Percentiles rank a stretch among this genome's conserved stretches.
These are phyloP conservation scores for Filosporella fistucella DNA, from an alignment of 495 filamentous ascomycete genomes.

Conservation along the genomic window DNA sequence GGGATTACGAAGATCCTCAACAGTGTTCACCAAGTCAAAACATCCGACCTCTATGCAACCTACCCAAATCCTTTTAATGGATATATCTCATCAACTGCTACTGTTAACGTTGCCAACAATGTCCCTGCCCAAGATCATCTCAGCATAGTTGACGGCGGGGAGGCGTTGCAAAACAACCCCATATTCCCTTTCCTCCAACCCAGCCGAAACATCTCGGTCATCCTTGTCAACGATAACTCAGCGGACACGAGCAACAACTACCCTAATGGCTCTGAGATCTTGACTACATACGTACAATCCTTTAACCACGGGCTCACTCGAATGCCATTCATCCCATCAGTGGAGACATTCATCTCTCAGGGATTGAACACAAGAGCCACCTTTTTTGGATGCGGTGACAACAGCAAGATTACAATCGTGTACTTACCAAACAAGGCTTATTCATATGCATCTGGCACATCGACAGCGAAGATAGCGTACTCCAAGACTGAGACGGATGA, in stretches of 20 bases:
- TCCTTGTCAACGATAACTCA: constrained; percentile 42
- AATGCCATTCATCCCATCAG: constrained; percentile 38
- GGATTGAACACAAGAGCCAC: constrained; percentile 35
- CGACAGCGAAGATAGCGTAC: constrained; percentile 33
- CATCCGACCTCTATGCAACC: constrained; percentile 27
- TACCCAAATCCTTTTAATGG: constrained; percentile 42
- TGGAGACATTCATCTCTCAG: constrained; percentile 28
- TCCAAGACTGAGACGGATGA: constrained; percentile 29
- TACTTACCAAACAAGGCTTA: constrained; percentile 39
- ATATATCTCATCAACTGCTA: constrained; percentile 25
- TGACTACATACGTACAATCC: constrained; percentile 33
- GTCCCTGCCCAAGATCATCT: constrained; percentile 25
- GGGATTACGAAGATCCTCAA: constrained; percentile 21
- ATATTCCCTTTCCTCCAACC: constrained; percentile 41
- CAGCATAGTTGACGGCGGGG: constrained; percentile 38
- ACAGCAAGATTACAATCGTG: constrained; percentile 30
- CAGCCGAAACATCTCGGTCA: constrained; percentile 32
- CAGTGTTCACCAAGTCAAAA: constrained; percentile 17
- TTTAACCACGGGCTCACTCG: constrained; percentile 23
- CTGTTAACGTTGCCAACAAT: constrained; percentile 21
- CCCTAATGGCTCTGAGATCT: constrained; percentile 38
- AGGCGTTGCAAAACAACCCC: constrained; percentile 39
- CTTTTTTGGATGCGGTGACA: constrained; percentile 41
- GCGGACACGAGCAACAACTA: constrained; percentile 34
- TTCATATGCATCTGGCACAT: constrained; percentile 27